Conservation (phyloP, 1,284 basidiomycete species). For the Vanrija humicola region DNA sequence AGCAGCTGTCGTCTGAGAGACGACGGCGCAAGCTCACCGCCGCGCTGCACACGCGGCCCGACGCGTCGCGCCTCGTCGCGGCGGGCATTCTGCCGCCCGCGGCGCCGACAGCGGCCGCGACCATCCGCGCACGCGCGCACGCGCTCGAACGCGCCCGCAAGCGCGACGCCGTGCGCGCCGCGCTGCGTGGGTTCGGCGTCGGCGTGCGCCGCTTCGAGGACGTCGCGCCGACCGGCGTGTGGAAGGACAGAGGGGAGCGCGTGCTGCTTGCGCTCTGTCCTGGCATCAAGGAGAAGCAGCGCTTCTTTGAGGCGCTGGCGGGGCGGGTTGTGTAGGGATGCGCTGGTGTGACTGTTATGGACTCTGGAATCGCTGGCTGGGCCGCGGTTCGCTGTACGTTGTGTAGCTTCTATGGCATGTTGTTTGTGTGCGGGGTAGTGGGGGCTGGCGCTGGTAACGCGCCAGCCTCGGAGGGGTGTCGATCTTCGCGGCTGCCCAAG, state of each 20-base stretch:
- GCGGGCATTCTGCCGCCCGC: conserved; percentile 17
- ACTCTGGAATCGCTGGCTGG: not conserved
- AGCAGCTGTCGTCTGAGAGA: conserved; percentile 8
- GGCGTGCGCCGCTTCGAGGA: conserved; percentile 10
- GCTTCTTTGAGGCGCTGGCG: conserved; percentile 18
- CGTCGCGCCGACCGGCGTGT: not conserved
- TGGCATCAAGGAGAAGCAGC: conserved; percentile 16
- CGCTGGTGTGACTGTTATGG: no score
- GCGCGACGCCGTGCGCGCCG: conserved; percentile 11
- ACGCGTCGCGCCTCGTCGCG: conserved; percentile 8
- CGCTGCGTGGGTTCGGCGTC: conserved; percentile 6
- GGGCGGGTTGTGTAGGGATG: not conserved
- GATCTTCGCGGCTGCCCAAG: no score
- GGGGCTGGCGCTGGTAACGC: no score
- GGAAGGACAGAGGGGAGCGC: conserved; percentile 10
- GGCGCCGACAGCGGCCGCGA: not conserved
- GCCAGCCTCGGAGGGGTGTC: no score
- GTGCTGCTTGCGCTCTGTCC: conserved; percentile 22
- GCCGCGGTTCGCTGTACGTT: no score
- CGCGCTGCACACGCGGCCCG: conserved; percentile 12
- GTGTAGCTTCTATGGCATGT: no score
- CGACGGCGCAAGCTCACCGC: conserved; percentile 14
- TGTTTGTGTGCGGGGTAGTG: no score
- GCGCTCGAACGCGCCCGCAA: conserved; percentile 11
- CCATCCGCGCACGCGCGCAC: conserved; percentile 16